A percentile compares a stretch with the other conserved stretches of the same genome.
These are phyloP conservation scores for Boeremia lycopersici DNA, from an alignment of 2,329 filamentous ascomycete species.

Conservation along the genomic window DNA sequence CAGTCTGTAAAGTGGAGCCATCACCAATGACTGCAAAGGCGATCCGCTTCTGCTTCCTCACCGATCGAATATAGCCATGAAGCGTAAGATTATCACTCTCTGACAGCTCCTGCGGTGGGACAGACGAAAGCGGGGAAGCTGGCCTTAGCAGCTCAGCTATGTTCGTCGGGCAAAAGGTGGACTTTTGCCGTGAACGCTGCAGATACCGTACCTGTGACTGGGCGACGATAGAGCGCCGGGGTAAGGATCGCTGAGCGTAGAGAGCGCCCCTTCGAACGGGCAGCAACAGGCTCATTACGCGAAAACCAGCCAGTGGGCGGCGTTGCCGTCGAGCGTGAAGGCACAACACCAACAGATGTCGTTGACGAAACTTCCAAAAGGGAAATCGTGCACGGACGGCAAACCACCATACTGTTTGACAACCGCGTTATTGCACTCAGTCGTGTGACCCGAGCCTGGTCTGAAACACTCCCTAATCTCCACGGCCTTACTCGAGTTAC, in stretches of 20 bases:
- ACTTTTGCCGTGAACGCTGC: slow-evolving; percentile 36
- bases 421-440: slow-evolving; percentile 1
- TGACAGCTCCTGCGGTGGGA: slow-evolving; percentile 54
- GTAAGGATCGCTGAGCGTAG: slow-evolving; percentile 25
- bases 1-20: slow-evolving; percentile 76
- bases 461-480: slow-evolving; percentile 25
- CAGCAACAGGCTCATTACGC: slow-evolving; percentile 40
- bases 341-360: slow-evolving; percentile 19
- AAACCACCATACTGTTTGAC: background rate
- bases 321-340: slow-evolving; percentile 22
- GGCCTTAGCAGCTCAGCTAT: slow-evolving; percentile 59
- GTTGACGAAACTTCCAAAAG: slow-evolving; percentile 24
- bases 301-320: slow-evolving; percentile 25
- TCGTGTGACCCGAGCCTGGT: slow-evolving; percentile 15
- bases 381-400: slow-evolving; percentile 13
- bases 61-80: slow-evolving; percentile 80
- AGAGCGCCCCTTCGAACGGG: slow-evolving; percentile 28
- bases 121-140: slow-evolving; percentile 48
- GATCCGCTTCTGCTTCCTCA: slow-evolving; percentile 82
- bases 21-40: slow-evolving; percentile 87
- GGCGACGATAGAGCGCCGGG: slow-evolving; percentile 24
- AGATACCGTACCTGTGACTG: slow-evolving; percentile 21
- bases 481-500: slow-evolving; percentile 12
- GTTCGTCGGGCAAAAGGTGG: slow-evolving; percentile 40
- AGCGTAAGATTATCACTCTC: slow-evolving; percentile 52